Evolutionary conservation across 768 basidiomycete genomes (phyloP).

Genomic region (Amanita muscaria): DNA sequence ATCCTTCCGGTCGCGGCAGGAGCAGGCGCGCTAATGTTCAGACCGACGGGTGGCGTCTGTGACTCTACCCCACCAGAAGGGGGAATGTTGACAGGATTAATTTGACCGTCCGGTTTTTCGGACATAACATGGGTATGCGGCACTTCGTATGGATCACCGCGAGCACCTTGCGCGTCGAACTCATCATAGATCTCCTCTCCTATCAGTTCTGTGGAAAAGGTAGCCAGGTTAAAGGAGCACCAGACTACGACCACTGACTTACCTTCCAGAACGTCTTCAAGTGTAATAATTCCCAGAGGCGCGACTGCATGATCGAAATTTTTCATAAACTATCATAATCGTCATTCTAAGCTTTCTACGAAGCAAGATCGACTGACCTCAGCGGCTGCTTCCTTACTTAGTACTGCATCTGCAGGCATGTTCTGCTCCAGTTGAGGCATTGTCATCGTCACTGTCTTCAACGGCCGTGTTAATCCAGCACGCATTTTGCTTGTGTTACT

Average conservation of each 20-base stretch:
- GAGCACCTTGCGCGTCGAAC: slow-evolving; percentile 74
- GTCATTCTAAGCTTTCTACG: not conserved
- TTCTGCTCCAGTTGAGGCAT: slow-evolving; percentile 61
- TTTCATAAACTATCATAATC: slow-evolving; percentile 57
- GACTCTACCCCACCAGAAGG: no score
- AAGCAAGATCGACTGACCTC: slow-evolving; percentile 37
- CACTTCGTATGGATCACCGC: slow-evolving; percentile 36
- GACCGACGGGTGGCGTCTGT: not conserved
- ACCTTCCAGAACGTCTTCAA: slow-evolving; percentile 89
- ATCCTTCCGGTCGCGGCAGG: not conserved
- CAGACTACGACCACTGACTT: slow-evolving; percentile 3
- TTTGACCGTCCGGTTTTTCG: slow-evolving; percentile 4
- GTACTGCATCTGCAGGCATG: slow-evolving; percentile 83
- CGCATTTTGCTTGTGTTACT: slow-evolving; percentile 19
- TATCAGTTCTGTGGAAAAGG: slow-evolving; percentile 51
- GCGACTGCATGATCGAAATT: slow-evolving; percentile 73
- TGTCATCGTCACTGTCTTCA: slow-evolving; percentile 30
- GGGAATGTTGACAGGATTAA: not conserved
- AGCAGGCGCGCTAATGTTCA: not conserved
- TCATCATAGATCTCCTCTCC: slow-evolving; percentile 93
- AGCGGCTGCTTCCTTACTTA: slow-evolving; percentile 66
- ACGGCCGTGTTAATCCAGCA: slow-evolving; percentile 22
- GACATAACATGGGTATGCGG: slow-evolving; percentile 15
- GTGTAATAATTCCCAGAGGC: slow-evolving; percentile 86
- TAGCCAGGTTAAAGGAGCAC: not conserved